Evolutionary conservation across 106 monocot genomes (phyloP), one percentile per base, ranked within the genome.

Genomic region (Xerophyta viscosa): DNA sequence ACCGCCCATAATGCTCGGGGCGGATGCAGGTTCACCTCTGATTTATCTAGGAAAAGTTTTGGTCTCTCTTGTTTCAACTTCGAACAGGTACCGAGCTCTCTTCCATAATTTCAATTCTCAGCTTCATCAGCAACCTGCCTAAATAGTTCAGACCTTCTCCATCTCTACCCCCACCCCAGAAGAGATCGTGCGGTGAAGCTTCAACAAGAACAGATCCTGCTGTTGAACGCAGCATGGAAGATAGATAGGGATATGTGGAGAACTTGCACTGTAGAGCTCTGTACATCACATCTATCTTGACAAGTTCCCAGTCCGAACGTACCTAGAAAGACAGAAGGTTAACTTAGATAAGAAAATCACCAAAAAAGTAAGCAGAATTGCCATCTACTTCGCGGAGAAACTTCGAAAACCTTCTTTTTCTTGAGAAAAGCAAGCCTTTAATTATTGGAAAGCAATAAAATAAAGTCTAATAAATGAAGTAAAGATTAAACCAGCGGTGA

Each of bases 121-220:
- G 48, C 63, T 80, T 76, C 98, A 98, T 90, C 46, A 98, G 65
- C 37, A 98, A 54, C 56, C 89, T 78, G 37, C 98, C 98, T 51
- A 98, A 64, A 74, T 86, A 90, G 70, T 98, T 98, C 3, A 98
- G 60, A 58, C 98, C 89, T 75, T 98, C 89, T 20, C 98, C 98
- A 37, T 98, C 98, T 0, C 89, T 78, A 1, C 89, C 89, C 8
- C 98, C 98, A 17, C 98, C 98, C 98, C 89, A 98, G 53, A 90
- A 98, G 37, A 98, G 79, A 83, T 98, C 89, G 46, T 90, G 98
- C 0, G 89, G 89, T 21, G 89, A 98, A 29, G 98, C 81, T 75
- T 98, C 89, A 18, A 98, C 98, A 37, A 98, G 77, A 66, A 86
- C 74, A 23, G 74, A 89, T 15, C 89, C 89, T 1, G 63, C 67